These are phyloP conservation scores for Oryza officinalis DNA, from an alignment of 176 grass and related monocot species.

Conservation along the genomic window DNA sequence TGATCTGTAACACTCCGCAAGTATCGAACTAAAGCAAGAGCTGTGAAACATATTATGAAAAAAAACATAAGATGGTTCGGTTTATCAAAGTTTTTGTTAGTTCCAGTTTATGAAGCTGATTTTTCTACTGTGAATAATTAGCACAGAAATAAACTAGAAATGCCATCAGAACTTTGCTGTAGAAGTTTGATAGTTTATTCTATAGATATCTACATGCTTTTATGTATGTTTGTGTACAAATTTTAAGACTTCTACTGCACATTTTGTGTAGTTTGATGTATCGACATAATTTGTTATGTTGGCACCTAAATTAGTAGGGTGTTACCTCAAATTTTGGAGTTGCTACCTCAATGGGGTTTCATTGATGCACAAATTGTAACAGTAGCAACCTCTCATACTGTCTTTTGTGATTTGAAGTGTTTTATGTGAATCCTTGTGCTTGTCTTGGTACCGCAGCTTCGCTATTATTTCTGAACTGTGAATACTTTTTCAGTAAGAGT, in stretches of 20 bases:
- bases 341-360: not conserved
- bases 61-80: too few relatives aligned
- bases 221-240: not conserved
- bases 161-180: too few relatives aligned
- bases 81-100: too few relatives aligned
- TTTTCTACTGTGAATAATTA: too few relatives aligned
- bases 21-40: too few relatives aligned
- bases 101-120: too few relatives aligned
- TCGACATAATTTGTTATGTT: not conserved
- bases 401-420: not conserved
- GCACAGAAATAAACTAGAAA: too few relatives aligned
- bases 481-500: not conserved
- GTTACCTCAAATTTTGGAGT: not conserved
- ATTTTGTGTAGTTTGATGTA: not conserved
- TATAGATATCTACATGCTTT: not conserved
- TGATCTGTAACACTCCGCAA: too few relatives aligned
- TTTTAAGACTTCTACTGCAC: not conserved
- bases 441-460: not conserved
- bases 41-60: too few relatives aligned
- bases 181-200: too few relatives aligned
- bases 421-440: slow-evolving; percentile 6
- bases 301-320: not conserved
- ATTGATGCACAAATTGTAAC: too few relatives aligned
- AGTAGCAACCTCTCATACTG: not conserved
- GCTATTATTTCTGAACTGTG: not conserved